Base-by-base conservation (phyloP, 306 rosid species). In the Hippophae gyantsensis region DNA sequence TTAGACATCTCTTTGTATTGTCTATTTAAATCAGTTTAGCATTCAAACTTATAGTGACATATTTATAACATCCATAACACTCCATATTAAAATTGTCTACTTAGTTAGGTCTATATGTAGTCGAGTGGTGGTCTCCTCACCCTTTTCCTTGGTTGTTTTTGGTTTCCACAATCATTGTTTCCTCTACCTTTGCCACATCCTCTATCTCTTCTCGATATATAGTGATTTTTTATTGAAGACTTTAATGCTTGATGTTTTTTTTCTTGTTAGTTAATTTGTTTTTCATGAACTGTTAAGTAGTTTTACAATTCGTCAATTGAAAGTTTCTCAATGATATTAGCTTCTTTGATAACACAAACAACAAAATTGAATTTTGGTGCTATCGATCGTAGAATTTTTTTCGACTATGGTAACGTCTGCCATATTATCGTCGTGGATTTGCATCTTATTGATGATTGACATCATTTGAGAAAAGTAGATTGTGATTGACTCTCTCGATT, bases 241-340 rank as follows among this genome's bases (percentile, higher is more conserved):
- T 57, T 42, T 32, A 64, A 71, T 0, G 40, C 61, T 48, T 64
- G 54, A 1, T 70, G 60, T 0, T 63, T 26, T 1, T 26, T 41
- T 0, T 9, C 61, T 14, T 50, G 50, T 0, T 5, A 6, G 1
- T 8, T 43, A 1, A 57, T 26, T 13, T 40, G 54, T 13, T 56
- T 48, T 6, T 62, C 53, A 62, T 69, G 74, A 8, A 69, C 63
- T 42, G 48, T 2, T 14, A 63, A 47, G 6, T 54, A 63, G 6
- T 1, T 18, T 18, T 18, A 1, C 23, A 18, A 18, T 18, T 18
- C 1, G 23, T 18, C 23, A 18, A 18, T 18, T 18, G 23, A 18
- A 18, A 18, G 23, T 18, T 18, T 1, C 23, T 18, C 23, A 18
- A 18, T 18, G 23, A 18, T 18, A 18, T 18, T 18, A 18, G 23